These are phyloP conservation scores for Prunus armeniaca DNA, from an alignment of 306 rosid genomes.

Conservation along the genomic window DNA sequence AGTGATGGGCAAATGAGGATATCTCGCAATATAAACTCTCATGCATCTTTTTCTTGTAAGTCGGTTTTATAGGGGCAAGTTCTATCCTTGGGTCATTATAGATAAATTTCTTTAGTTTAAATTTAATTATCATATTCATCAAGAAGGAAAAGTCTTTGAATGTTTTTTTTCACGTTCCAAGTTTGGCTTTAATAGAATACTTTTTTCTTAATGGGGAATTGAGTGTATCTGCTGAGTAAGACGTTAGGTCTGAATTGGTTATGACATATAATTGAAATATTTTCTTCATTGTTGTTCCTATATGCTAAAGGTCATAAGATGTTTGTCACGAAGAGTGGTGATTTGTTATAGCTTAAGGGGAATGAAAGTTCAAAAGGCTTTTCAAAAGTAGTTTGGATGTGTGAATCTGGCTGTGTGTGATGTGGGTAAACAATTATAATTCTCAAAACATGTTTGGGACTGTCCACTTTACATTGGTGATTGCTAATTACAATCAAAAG, in stretches of 20 bases:
- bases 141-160: background rate
- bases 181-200: background rate
- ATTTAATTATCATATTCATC: background rate
- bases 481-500: background rate
- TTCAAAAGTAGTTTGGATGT: background rate
- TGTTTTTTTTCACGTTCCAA: background rate
- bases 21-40: background rate
- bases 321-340: background rate
- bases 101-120: background rate
- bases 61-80: background rate
- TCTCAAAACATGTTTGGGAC: background rate
- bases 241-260: background rate
- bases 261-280: background rate
- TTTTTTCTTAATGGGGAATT: background rate
- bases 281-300: background rate
- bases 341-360: background rate
- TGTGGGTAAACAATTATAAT: background rate
- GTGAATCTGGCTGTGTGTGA: background rate
- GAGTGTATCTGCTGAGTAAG: background rate
- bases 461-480: background rate
- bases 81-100: background rate
- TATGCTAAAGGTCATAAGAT: background rate
- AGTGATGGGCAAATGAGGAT: background rate
- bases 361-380: background rate
- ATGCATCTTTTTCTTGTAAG: background rate